phyloP scores from a whole-genome alignment of 202 grass and related monocot species.

The Dendrocalamus latiflorus region DNA sequence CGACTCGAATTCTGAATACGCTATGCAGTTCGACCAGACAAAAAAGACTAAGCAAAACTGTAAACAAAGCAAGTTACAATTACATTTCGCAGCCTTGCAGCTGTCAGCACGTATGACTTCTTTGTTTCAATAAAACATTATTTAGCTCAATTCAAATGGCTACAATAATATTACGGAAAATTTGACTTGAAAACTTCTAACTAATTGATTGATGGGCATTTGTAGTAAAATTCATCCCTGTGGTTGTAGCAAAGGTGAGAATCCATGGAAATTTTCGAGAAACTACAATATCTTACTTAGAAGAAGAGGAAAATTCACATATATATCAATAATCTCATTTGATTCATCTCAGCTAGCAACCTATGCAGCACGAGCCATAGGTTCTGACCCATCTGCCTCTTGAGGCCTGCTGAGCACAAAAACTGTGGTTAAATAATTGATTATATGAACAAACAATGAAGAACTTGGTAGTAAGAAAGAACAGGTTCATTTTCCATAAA shows the following conservation, averaged over 20 bases:
- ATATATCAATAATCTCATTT: not conserved
- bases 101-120: not conserved
- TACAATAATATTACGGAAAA: not conserved
- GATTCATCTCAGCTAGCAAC: constrained; percentile 5
- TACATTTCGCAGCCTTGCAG: not conserved
- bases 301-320: not conserved
- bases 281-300: not conserved
- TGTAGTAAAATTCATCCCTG: not conserved
- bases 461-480: too few relatives aligned
- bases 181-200: not conserved
- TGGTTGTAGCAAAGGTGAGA: not conserved
- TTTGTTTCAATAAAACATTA: not conserved
- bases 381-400: too few relatives aligned
- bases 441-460: too few relatives aligned
- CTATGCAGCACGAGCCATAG: constrained; percentile 9
- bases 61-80: not conserved
- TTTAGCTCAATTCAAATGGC: not conserved
- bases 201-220: not conserved
- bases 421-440: too few relatives aligned
- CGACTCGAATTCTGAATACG: not conserved
- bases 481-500: too few relatives aligned
- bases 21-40: not conserved
- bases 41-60: not conserved
- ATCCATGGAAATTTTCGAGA: not conserved
- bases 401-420: too few relatives aligned